phyloP scores from a whole-genome alignment of 2,329 filamentous ascomycete genomes.

The Alternaria alternata region DNA sequence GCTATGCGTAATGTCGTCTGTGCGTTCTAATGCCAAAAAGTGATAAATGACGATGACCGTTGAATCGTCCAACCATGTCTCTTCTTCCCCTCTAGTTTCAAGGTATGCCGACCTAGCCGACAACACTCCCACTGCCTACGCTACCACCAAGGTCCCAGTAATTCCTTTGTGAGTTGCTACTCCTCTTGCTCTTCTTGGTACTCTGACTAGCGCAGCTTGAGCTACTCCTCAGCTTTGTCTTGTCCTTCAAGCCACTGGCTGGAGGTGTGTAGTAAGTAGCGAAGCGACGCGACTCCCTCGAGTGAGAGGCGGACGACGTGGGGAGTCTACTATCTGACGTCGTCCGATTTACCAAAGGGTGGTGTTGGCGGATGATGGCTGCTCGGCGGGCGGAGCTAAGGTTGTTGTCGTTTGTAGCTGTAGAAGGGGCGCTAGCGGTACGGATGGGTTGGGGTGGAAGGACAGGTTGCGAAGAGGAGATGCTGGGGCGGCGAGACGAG shows the following conservation, averaged over 20 bases:
- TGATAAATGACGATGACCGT: not conserved
- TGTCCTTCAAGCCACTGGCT: not conserved
- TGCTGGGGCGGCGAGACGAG: conserved; percentile 45
- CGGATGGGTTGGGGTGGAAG: conserved; percentile 11
- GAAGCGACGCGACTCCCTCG: conserved; percentile 26
- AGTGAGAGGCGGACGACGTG: conserved; percentile 29
- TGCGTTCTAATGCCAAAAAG: conserved; percentile 1
- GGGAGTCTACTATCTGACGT: conserved; percentile 34
- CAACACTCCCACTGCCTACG: conserved; percentile 70
- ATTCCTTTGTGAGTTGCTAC: conserved; percentile 77
- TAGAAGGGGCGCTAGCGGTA: not conserved
- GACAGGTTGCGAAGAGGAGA: conserved; percentile 19
- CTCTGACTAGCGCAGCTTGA: conserved; percentile 87
- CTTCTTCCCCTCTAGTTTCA: not conserved
- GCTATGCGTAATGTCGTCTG: not conserved
- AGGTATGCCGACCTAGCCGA: conserved; percentile 17
- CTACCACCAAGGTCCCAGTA: conserved; percentile 93
- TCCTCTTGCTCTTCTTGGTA: conserved; percentile 74
- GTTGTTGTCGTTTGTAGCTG: conserved; percentile 26
- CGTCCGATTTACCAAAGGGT: conserved; percentile 77
- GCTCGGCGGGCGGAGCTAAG: conserved; percentile 68
- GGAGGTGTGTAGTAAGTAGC: conserved; percentile 11
- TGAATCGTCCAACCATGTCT: not conserved
- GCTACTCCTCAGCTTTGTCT: conserved; percentile 52
- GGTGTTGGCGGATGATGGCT: conserved; percentile 85